Evolutionary conservation across 2,329 filamentous ascomycete species (phyloP).

Genomic region (Exophiala alcalophila): DNA sequence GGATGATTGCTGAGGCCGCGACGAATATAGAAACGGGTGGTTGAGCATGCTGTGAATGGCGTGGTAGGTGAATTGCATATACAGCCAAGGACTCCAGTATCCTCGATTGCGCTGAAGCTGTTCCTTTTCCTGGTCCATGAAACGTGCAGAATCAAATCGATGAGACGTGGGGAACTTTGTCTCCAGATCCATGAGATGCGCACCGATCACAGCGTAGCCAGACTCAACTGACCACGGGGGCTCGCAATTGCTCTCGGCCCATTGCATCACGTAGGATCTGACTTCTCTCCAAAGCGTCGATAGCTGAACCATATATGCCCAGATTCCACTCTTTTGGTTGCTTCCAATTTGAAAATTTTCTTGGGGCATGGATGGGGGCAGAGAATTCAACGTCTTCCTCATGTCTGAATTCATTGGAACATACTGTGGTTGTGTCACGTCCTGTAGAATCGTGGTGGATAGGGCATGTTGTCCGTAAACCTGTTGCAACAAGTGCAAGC

Average conservation of each 20-base stretch:
- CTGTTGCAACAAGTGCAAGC: conserved; percentile 5
- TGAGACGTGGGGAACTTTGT: conserved; percentile 28
- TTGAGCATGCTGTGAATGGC: conserved; percentile 35
- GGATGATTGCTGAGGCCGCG: conserved; percentile 11
- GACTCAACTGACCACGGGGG: conserved; percentile 30
- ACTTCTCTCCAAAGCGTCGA: conserved; percentile 10
- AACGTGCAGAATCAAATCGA: conserved; percentile 28
- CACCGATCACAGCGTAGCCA: conserved; percentile 26
- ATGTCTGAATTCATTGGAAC: neutral
- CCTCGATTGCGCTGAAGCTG: conserved; percentile 37
- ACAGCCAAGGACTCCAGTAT: conserved; percentile 39
- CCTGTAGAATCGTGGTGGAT: neutral
- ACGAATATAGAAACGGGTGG: conserved; percentile 32
- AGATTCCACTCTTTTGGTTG: conserved; percentile 7
- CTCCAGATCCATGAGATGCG: conserved; percentile 30
- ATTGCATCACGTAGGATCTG: conserved; percentile 11
- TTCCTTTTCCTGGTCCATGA: conserved; percentile 20
- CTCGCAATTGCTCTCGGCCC: conserved; percentile 7
- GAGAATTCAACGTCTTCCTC: conserved; percentile 1
- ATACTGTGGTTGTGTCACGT: neutral
- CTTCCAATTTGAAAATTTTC: neutral
- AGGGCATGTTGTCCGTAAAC: conserved; percentile 3
- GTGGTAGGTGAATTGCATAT: conserved; percentile 35
- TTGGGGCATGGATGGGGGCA: conserved; percentile 2
- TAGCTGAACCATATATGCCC: conserved; percentile 6